Evolutionary conservation across 1,139 yeast species (phyloP).

Genomic region (Pichia sp.): DNA sequence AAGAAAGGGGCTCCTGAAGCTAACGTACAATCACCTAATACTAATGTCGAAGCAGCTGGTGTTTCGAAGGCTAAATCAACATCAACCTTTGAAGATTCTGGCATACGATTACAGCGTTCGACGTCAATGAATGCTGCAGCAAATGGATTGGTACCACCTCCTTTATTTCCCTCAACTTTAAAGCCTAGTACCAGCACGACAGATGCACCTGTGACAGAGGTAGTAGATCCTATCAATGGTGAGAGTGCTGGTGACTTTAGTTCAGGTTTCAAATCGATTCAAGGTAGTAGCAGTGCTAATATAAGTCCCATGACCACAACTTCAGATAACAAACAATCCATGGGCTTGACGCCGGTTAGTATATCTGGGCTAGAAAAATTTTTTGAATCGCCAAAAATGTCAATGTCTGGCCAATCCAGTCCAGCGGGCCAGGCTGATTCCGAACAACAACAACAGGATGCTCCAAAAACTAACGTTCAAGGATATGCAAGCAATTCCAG

Average conservation of each 20-base stretch:
- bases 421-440: neutral
- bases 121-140: slow-evolving; percentile 28
- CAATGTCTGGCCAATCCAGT: neutral
- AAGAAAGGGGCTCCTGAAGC: neutral
- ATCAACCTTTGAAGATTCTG: neutral
- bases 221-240: neutral
- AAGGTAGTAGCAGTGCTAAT: neutral
- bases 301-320: neutral
- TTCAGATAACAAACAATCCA: neutral
- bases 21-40: neutral
- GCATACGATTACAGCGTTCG: slow-evolving; percentile 14
- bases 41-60: neutral
- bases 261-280: slow-evolving; percentile 1
- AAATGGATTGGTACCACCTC: slow-evolving; percentile 27
- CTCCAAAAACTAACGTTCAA: neutral
- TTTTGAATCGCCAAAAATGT: slow-evolving; percentile 12
- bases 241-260: neutral
- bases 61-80: neutral
- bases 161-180: slow-evolving; percentile 22
- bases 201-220: neutral
- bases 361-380: slow-evolving; percentile 10
- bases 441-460: neutral
- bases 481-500: neutral
- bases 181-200: neutral
- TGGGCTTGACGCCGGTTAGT: slow-evolving; percentile 7